These are phyloP conservation scores for Ascochyta viciae-villosae DNA, from an alignment of 2,329 filamentous ascomycete genomes.

Conservation along the genomic window DNA sequence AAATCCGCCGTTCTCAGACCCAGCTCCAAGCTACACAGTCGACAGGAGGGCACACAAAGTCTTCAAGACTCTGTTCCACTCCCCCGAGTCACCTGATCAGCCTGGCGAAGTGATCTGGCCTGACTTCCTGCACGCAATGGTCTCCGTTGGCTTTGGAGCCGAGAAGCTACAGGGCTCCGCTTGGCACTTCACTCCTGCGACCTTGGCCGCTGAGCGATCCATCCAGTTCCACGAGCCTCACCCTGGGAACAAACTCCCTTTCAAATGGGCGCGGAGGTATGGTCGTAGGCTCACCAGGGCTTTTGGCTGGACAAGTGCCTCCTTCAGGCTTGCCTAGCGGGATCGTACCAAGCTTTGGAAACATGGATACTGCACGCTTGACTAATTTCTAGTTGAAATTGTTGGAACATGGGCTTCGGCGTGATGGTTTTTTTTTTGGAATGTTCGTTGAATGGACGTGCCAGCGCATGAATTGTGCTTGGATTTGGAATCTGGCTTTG, in stretches of 20 bases:
- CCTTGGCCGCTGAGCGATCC: constrained; percentile 52
- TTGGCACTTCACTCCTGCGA: constrained; percentile 60
- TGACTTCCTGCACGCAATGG: constrained; percentile 63
- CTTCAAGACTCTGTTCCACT: constrained; percentile 52
- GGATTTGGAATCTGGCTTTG: too few relatives aligned
- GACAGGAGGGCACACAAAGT: constrained; percentile 52
- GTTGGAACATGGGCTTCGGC: too few relatives aligned
- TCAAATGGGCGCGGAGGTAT: constrained; percentile 54
- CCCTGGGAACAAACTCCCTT: constrained; percentile 60
- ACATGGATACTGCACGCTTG: too few relatives aligned
- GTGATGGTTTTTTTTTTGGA: too few relatives aligned
- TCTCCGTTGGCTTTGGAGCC: constrained; percentile 56
- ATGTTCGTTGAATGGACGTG: too few relatives aligned
- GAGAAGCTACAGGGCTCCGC: constrained; percentile 67
- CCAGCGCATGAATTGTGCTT: too few relatives aligned
- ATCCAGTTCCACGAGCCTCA: constrained; percentile 70
- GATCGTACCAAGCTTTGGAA: too few relatives aligned
- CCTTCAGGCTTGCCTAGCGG: too few relatives aligned
- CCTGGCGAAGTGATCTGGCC: constrained; percentile 61
- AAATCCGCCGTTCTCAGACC: too few relatives aligned
- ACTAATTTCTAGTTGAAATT: too few relatives aligned
- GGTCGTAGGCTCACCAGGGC: constrained; percentile 56
- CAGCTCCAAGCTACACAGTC: constrained; percentile 36
- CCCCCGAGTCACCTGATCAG: constrained; percentile 40
- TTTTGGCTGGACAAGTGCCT: constrained; percentile 54